These are phyloP conservation scores for Hansenula sp. DNA, from an alignment of 1,139 yeast species.

Conservation along the genomic window DNA sequence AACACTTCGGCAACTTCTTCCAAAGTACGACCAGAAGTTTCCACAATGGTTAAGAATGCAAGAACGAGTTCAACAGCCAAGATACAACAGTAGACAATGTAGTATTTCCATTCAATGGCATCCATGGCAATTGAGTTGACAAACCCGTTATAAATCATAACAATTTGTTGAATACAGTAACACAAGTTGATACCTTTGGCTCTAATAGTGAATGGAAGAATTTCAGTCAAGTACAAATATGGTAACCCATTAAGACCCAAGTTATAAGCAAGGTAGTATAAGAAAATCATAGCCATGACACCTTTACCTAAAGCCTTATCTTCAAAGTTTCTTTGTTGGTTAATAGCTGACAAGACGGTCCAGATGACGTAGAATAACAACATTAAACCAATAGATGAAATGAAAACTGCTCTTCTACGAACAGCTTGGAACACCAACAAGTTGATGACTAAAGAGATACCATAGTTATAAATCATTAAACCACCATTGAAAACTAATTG, in stretches of 20 bases:
- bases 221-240: constrained; percentile 32
- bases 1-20: constrained; percentile 42
- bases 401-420: constrained; percentile 31
- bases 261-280: constrained; percentile 30
- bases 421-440: constrained; percentile 24
- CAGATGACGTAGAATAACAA: constrained; percentile 28
- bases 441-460: constrained; percentile 16
- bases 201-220: constrained; percentile 34
- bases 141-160: constrained; percentile 37
- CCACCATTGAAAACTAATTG: constrained; percentile 44
- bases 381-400: constrained; percentile 26
- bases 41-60: constrained; percentile 40
- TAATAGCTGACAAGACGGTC: constrained; percentile 32
- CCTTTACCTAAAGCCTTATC: constrained; percentile 27
- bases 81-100: constrained; percentile 45
- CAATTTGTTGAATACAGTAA: constrained; percentile 27
- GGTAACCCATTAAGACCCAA: constrained; percentile 30
- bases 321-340: constrained; percentile 23
- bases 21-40: constrained; percentile 48
- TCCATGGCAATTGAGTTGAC: constrained; percentile 60
- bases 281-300: constrained; percentile 34
- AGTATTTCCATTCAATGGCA: constrained; percentile 55
- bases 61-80: constrained; percentile 34
- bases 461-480: constrained; percentile 26
- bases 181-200: constrained; percentile 29